phyloP scores from a whole-genome alignment of 2,329 filamentous ascomycete species.

The Paracoccidioides brasiliensis region DNA sequence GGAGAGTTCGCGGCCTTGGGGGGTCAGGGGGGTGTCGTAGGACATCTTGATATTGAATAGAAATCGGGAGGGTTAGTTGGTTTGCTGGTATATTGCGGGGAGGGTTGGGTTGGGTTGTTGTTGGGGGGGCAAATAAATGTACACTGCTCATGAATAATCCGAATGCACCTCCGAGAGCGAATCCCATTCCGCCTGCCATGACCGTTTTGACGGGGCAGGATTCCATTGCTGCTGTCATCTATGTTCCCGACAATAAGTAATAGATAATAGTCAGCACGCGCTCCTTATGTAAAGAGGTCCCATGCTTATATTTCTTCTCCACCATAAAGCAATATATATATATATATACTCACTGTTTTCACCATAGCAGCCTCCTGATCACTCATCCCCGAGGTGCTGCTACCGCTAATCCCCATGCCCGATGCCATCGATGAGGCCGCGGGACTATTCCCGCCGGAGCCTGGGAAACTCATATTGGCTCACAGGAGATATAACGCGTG shows the following conservation, averaged over 20 bases:
- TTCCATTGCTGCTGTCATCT: constrained; percentile 82
- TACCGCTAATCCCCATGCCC: constrained; percentile 12
- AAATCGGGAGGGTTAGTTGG: not conserved
- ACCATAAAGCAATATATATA: not conserved
- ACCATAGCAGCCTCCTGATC: constrained; percentile 38
- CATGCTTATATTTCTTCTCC: too few species aligned
- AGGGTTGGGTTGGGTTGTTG: not conserved
- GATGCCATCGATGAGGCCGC: constrained; percentile 12
- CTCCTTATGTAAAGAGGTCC: too few species aligned
- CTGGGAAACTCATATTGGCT: constrained; percentile 24
- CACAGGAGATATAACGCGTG: not conserved
- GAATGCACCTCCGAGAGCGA: constrained; percentile 84
- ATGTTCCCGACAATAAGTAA: not conserved
- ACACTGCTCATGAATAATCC: constrained; percentile 97
- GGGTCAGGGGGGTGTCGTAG: constrained; percentile 81
- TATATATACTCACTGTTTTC: constrained; percentile 26
- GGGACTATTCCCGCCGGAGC: constrained; percentile 20
- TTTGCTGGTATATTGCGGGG: not conserved
- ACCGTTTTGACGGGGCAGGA: constrained; percentile 80
- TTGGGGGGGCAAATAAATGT: constrained; percentile 27
- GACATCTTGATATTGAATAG: constrained; percentile 55
- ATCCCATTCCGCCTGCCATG: constrained; percentile 85
- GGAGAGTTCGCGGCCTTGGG: constrained; percentile 41
- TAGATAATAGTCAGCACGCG: not conserved
- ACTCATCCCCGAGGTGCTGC: constrained; percentile 27